These are phyloP conservation scores for Xylaria arbuscula DNA, from an alignment of 2,329 filamentous ascomycete species.

Conservation along the genomic window DNA sequence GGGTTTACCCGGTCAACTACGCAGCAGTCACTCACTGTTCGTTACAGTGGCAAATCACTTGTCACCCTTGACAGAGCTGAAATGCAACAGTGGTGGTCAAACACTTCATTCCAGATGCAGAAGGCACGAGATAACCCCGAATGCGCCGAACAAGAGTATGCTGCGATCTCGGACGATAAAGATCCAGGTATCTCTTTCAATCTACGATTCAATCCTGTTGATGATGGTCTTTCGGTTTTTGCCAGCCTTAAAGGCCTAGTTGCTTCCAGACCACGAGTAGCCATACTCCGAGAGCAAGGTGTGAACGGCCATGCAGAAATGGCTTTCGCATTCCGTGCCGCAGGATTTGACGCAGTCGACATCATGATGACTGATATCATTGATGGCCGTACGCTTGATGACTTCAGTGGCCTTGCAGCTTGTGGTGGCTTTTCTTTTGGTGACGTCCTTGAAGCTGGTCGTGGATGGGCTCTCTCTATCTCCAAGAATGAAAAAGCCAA, in stretches of 20 bases:
- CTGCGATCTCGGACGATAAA: constrained; percentile 75
- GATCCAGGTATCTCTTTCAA: constrained; percentile 89
- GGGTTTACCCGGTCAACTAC: constrained; percentile 75
- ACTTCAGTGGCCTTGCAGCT: constrained; percentile 90
- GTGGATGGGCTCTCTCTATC: constrained; percentile 95
- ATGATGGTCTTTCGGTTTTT: constrained; percentile 77
- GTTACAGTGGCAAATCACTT: constrained; percentile 74
- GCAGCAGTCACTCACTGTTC: constrained; percentile 82
- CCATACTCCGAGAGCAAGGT: constrained; percentile 94
- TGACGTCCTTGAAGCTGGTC: constrained; percentile 87
- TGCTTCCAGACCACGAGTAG: constrained; percentile 75
- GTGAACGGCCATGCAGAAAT: constrained; percentile 98
- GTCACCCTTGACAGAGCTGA: constrained; percentile 75
- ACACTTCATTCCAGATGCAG: constrained; percentile 92
- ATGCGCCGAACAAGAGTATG: constrained; percentile 86
- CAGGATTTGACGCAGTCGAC: constrained; percentile 91
- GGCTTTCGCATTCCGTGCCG: constrained; percentile 90
- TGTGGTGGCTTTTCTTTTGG: constrained; percentile 96
- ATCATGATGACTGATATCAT: constrained; percentile 97
- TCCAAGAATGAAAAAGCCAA: constrained; percentile 82
- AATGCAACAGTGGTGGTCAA: constrained; percentile 89
- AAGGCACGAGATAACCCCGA: constrained; percentile 86
- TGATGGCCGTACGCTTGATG: constrained; percentile 79
- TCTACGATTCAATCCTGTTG: constrained; percentile 81
- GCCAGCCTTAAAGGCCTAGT: constrained; percentile 64